Base-by-base conservation (phyloP, 1,284 basidiomycete species). In the Ganoderma sp. region DNA sequence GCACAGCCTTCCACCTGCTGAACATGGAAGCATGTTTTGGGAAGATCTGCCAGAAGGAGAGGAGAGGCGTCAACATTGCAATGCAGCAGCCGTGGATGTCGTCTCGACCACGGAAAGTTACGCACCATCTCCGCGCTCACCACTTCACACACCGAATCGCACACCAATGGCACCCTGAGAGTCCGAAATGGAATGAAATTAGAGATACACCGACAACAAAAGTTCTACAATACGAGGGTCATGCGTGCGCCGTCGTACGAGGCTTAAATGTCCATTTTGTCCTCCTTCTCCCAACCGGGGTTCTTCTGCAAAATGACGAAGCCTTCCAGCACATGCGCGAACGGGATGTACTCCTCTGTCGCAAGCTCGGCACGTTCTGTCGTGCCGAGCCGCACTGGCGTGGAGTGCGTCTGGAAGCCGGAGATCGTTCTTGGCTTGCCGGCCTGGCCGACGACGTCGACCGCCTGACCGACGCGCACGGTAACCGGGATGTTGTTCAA, bases 341-440 rank as follows among this genome's bases (percentile, higher is more conserved):
- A 99, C 10, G 96, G 91, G 76, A 99, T 94, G 80, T 87, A 99
- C 82, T 99, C 97, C 79, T 99, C 98, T 39, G 97, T 99, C 19
- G 95, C 98, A 74, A 99, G 82, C 82, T 99, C 98, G 3, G 95
- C 96, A 59, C 98, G 87, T 78, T 99, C 97, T 17, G 90, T 94
- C 66, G 96, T 97, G 2, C 94, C 97, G 66, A 99, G 82, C 61
- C 98, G 90, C 60, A 99, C 97, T 0, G 98, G 98, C 58, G 97
- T 96, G 74, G 94, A 91, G 81, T 99, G 96, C 34, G 98, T 99
- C 81, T 98, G 96, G 92, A 98, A 98, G 50, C 94, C 95, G 34
- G 93, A 95, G 72, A 96, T 96, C 62, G 95, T 95, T 72, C 94
- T 85, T 69, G 95, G 94, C 79, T 96, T 96, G 50, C 94, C 95